Base-by-base conservation (phyloP, 2,329 filamentous ascomycete species). In the Monosporascus sp. region DNA sequence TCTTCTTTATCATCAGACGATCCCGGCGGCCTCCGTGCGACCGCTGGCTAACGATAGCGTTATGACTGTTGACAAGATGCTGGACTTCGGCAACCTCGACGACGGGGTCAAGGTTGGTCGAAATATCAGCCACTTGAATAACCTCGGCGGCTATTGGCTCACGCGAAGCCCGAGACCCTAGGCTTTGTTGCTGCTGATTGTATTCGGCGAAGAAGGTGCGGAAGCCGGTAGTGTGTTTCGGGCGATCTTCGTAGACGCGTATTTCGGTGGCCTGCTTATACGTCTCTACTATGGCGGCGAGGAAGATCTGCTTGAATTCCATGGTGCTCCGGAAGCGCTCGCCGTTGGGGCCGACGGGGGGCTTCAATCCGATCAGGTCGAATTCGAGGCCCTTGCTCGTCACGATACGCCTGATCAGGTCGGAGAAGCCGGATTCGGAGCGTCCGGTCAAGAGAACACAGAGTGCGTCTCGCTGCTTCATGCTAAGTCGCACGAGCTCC, bases 391-490 rank as follows among this genome's bases (percentile, higher is more conserved):
- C 82, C 68, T 87, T 93, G 70, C 88, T 88, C 20, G 76, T 76
- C 20, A 88, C 78, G 71, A 97, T 97, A 63, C 86, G 86, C 71
- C 88, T 88, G 68, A 99, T 79, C 37, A 97, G 77, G 1, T 89
- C 84, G 44, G 85, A 77, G 66, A 96, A 97, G 52, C 81, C 84
- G 11, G 77, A 75, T 71, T 97, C 91, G 37, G 85, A 84, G 41
- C 94, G 84, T 26, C 94, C 94, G 1, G 94, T 99, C 58, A 99
- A 78, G 11, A 97, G 81, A 44, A 99, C 86, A 49, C 84, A 90
- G 38, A 97, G 75, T 0, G 89, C 88, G 66, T 95, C 91, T 58
- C 90, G 88, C 67, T 97, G 90, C 65, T 88, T 74, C 77, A 89
- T 89, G 68, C 87, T 92, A 52, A 97, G 76, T 64, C 81, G 79